A percentile compares a stretch with the other conserved stretches of the same genome.
Conservation (phyloP, 345 rosid genomes). For the Citrus reticulata region DNA sequence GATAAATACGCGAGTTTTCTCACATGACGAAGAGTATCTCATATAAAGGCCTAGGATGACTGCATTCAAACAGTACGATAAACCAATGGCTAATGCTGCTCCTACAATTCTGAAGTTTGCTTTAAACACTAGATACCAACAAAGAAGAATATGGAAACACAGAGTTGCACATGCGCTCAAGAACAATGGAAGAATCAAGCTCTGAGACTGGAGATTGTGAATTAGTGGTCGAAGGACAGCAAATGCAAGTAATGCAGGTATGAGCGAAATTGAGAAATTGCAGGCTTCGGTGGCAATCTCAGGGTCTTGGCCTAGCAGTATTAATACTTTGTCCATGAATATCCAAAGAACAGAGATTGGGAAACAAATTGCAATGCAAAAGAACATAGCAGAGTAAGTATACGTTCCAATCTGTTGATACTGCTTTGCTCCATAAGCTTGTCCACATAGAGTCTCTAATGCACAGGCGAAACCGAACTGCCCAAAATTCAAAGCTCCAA, state of each 20-base stretch:
- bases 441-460: conserved; percentile 59
- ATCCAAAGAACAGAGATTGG: conserved; percentile 39
- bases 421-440: conserved; percentile 66
- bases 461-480: conserved; percentile 57
- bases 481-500: background rate
- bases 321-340: conserved; percentile 40
- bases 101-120: conserved; percentile 26
- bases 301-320: conserved; percentile 38
- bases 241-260: conserved; percentile 42
- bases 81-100: conserved; percentile 39
- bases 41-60: conserved; percentile 33
- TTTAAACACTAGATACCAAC: conserved; percentile 44
- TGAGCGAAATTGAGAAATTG: conserved; percentile 35
- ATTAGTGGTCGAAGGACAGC: conserved; percentile 39
- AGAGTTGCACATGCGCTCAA: conserved; percentile 33
- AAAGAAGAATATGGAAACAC: conserved; percentile 36
- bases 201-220: conserved; percentile 47
- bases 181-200: conserved; percentile 40
- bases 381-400: conserved; percentile 34
- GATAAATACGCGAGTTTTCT: background rate
- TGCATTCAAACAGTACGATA: conserved; percentile 39
- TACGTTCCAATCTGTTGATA: conserved; percentile 38
- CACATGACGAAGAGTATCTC: conserved; percentile 23
- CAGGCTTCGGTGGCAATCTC: conserved; percentile 35
- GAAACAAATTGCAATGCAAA: conserved; percentile 29